Evolutionary conservation across 1,284 basidiomycete genomes (phyloP), one percentile per base, ranked within the genome.

Genomic region (Cryptococcus sp.): DNA sequence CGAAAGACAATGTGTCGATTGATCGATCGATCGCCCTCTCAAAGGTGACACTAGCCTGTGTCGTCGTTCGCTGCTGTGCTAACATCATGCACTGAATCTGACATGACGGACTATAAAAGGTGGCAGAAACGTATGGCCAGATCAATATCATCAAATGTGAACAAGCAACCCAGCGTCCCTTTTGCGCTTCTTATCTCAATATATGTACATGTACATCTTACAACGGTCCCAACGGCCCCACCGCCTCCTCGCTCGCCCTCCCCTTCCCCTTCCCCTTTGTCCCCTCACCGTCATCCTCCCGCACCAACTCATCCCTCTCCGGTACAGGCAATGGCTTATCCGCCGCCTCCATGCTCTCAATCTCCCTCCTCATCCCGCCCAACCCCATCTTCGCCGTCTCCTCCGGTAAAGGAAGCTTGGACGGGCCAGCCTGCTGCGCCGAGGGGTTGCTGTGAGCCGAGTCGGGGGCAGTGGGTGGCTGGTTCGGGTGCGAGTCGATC

Each of bases 401-500:
- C 40, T 43, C 15, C 9, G 40, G 35, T 28, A 9, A 33, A 4
- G 28, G 47, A 13, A 16, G 21, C 33, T 18, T 20, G 20, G 53
- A 37, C 20, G 48, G 36, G 11, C n/a, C 48, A 12, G 48, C 37
- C 11, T 42, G 42, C 21, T 44, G 33, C 48, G 37, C 51, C 53
- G 16, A 61, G 42, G 2, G 60, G 55, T 18, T 60, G 44, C 62
- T 56, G 35, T 51, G 50, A 11, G 52, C 47, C 18, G 63, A 60
- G 36, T 47, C 53, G 18, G 61, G 63, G 9, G 49, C 18, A 20
- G 47, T 47, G 12, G 66, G 66, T 4, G 62, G 57, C 48, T 81
- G 82, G 72, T 93, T 95, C 38, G 89, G 91, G 75, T 95, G 91
- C 62, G 87, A 85, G 48, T 90, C 87, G 72, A 98, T 92, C 72